Evolutionary conservation across 208 protist genomes (phyloP).

Genomic region (Crithidia expoeki): DNA sequence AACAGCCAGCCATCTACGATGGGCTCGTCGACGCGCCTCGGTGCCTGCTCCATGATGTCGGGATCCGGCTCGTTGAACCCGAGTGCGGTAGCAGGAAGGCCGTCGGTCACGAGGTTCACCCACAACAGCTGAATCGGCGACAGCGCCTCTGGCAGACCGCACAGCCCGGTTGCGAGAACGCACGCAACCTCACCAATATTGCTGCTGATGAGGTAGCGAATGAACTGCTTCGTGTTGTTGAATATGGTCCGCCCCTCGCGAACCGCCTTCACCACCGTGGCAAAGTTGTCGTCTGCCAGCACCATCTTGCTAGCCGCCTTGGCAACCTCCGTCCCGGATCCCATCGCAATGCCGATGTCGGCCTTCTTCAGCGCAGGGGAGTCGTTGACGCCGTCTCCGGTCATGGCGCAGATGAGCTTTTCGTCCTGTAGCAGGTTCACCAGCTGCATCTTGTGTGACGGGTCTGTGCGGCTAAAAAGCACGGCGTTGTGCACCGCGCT

Average conservation of each 20-base stretch:
- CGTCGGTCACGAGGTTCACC: slow-evolving; percentile 99
- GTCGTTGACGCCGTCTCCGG: slow-evolving; percentile 93
- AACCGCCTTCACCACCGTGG: slow-evolving; percentile 96
- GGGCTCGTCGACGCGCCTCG: slow-evolving; percentile 81
- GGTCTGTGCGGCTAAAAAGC: slow-evolving; percentile 85
- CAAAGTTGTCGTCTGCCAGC: slow-evolving; percentile 96
- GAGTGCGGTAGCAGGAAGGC: slow-evolving; percentile 96
- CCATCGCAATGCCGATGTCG: slow-evolving; percentile 99
- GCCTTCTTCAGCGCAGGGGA: slow-evolving; percentile 98
- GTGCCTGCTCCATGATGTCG: slow-evolving; percentile 92
- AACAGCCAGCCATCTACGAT: slow-evolving; percentile 91
- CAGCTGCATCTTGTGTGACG: slow-evolving; percentile 89
- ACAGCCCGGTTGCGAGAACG: slow-evolving; percentile 80
- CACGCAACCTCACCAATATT: slow-evolving; percentile 97
- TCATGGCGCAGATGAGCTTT: slow-evolving; percentile 90
- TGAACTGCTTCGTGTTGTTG: slow-evolving; percentile 98
- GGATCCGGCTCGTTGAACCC: slow-evolving; percentile 91
- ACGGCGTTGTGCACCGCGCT: slow-evolving; percentile 61
- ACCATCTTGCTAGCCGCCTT: slow-evolving; percentile 97
- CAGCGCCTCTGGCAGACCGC: slow-evolving; percentile 94
- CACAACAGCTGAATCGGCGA: slow-evolving; percentile 97
- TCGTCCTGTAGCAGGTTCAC: slow-evolving; percentile 85
- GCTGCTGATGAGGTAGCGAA: slow-evolving; percentile 97
- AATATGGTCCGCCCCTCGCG: slow-evolving; percentile 96
- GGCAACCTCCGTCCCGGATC: slow-evolving; percentile 97